phyloP scores from a whole-genome alignment of 768 basidiomycete species.

The Tylopilus sp. region DNA sequence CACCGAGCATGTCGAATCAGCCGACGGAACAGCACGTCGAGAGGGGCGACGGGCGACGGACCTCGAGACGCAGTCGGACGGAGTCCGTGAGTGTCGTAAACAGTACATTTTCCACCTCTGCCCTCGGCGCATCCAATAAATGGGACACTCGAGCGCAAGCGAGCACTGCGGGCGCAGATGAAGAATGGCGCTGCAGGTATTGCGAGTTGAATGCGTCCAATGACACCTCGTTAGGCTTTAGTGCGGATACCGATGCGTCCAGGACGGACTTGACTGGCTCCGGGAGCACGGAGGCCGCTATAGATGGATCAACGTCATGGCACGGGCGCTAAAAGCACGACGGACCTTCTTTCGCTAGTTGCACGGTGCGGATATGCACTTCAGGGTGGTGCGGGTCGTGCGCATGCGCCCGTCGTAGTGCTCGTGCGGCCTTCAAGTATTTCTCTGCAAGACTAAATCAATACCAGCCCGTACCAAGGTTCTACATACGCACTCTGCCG shows the following conservation, averaged over 20 bases:
- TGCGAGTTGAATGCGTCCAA: slow-evolving; percentile 71
- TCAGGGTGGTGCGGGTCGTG: slow-evolving; percentile 58
- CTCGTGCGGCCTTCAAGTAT: slow-evolving; percentile 71
- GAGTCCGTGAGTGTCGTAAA: slow-evolving; percentile 47
- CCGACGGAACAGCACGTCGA: background rate
- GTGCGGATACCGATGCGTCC: slow-evolving; percentile 40
- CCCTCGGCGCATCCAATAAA: slow-evolving; percentile 43
- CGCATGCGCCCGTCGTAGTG: slow-evolving; percentile 54
- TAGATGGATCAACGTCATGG: background rate
- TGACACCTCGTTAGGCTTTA: slow-evolving; percentile 57
- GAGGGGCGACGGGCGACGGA: slow-evolving; percentile 21
- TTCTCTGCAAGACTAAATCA: slow-evolving; percentile 53
- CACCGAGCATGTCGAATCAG: background rate
- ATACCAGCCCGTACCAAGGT: background rate
- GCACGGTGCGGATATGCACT: slow-evolving; percentile 66
- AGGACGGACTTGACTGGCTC: slow-evolving; percentile 50
- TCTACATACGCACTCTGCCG: slow-evolving; percentile 61
- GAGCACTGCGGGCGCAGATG: slow-evolving; percentile 51
- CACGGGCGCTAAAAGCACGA: background rate
- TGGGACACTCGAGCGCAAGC: slow-evolving; percentile 58
- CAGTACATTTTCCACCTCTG: slow-evolving; percentile 59
- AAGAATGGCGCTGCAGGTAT: slow-evolving; percentile 64
- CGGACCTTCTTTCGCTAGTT: slow-evolving; percentile 58
- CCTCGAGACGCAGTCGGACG: slow-evolving; percentile 46
- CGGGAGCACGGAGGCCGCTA: slow-evolving; percentile 46